Base-by-base conservation (phyloP, 805 yeast genomes). In the Pachysolen tannophilus region DNA sequence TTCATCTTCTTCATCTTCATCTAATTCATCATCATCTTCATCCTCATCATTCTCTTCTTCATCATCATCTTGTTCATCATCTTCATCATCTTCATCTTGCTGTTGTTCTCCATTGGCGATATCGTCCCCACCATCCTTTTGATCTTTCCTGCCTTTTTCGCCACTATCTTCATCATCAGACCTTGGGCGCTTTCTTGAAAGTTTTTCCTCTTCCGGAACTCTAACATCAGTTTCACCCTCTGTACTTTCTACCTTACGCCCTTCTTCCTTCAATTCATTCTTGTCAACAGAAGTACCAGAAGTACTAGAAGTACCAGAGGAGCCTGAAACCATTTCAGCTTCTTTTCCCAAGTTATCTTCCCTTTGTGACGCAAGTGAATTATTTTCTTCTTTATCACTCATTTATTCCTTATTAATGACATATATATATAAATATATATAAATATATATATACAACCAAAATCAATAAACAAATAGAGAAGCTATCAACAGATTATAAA, bases 1-100 rank as follows among this genome's bases (percentile, higher is more conserved):
- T n/a, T 60, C 58, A 5, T 65, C 72, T 5, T 61, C 68, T 10
- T 70, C 81, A 2, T 71, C 83, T 0, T 77, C 85, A 0, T 78
- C 80, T 0, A 60, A 70, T 0, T 63, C 69, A 0, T 61, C 66
- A 1, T 62, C 73, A 0, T 56, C 73, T 0, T 67, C 74, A 0
- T 70, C 77, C 1, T 70, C 78, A 0, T 64, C 77, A 1, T 69
- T 74, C 1, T 67, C 75, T 0, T 69, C 73, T 1, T 64, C 72
- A 0, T 64, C 70, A 0, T 62, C 67, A 1, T 65, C 68, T 0
- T 58, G 65, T 2, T 61, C 69, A 3, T 61, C 67, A 1, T 60
- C 68, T 1, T 53, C 56, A 0, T 48, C 60, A 4, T 52, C 62
- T 0, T 49, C 55, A 0, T 46, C 58, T 1, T 50, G 62, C 25